These are phyloP conservation scores for Clathrospora elynae DNA, from an alignment of 2,329 filamentous ascomycete species.

Conservation along the genomic window DNA sequence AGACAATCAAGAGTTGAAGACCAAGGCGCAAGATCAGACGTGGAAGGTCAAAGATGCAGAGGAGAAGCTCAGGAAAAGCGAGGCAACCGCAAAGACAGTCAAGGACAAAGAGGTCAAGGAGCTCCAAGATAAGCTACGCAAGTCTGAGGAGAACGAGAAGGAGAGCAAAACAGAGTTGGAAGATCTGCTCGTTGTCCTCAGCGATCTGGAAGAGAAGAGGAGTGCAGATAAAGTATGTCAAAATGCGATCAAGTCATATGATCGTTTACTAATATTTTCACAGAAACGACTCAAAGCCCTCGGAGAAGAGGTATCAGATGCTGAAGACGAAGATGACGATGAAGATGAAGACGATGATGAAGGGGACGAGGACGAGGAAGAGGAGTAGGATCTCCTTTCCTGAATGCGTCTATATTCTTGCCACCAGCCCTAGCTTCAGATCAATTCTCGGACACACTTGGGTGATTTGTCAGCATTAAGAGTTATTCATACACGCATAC, in stretches of 20 bases:
- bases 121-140: conserved; percentile 53
- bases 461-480: too few species aligned
- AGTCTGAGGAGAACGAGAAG: conserved; percentile 43
- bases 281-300: conserved; percentile 56
- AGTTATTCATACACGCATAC: too few species aligned
- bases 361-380: conserved; percentile 18
- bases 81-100: conserved; percentile 9
- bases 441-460: too few species aligned
- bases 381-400: conserved; percentile 9
- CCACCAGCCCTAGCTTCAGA: too few species aligned
- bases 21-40: conserved; percentile 52
- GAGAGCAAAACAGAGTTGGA: conserved; percentile 55
- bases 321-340: conserved; percentile 45
- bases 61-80: conserved; percentile 49
- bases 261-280: conserved; percentile 23
- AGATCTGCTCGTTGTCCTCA: conserved; percentile 55
- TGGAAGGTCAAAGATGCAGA: conserved; percentile 55
- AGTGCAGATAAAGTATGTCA: conserved; percentile 45
- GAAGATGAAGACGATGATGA: conserved; percentile 35
- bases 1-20: conserved; percentile 31
- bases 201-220: conserved; percentile 55
- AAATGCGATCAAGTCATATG: not conserved
- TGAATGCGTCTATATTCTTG: not conserved
- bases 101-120: conserved; percentile 47
- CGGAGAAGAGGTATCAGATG: conserved; percentile 51